These are phyloP conservation scores for Usnea hakonensis DNA, from an alignment of 495 filamentous ascomycete species.

Conservation along the genomic window DNA sequence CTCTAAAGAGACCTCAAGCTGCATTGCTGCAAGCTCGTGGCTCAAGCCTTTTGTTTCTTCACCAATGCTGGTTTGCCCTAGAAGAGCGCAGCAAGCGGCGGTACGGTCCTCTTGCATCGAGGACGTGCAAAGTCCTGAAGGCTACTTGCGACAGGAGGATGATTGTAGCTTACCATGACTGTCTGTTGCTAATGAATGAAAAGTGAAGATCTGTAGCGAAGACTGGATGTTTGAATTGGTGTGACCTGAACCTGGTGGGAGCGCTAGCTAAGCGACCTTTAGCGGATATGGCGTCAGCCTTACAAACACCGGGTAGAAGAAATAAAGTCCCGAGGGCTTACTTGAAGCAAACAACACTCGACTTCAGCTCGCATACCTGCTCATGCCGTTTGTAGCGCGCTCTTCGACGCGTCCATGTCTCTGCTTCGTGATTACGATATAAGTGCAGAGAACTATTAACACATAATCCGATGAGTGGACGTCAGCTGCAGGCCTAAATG, in stretches of 20 bases:
- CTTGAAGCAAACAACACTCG: background rate
- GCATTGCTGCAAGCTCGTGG: conserved; percentile 55
- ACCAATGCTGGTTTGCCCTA: background rate
- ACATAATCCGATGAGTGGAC: background rate
- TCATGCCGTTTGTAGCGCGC: background rate
- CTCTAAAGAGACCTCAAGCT: conserved; percentile 75
- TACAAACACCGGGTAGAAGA: background rate
- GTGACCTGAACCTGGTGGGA: background rate
- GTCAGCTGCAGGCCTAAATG: background rate
- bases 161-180: conserved; percentile 14
- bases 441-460: background rate
- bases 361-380: background rate
- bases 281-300: conserved; percentile 4
- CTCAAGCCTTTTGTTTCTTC: conserved; percentile 62
- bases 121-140: background rate
- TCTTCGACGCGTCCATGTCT: background rate
- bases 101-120: background rate
- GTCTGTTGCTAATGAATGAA: background rate
- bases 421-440: background rate
- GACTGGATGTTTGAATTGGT: background rate
- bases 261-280: conserved; percentile 13
- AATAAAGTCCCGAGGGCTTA: background rate
- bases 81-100: background rate
- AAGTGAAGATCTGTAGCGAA: background rate
- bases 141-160: background rate